phyloP scores from a whole-genome alignment of 2,329 filamentous ascomycete species.

The Ceratocystis eucalypticola region DNA sequence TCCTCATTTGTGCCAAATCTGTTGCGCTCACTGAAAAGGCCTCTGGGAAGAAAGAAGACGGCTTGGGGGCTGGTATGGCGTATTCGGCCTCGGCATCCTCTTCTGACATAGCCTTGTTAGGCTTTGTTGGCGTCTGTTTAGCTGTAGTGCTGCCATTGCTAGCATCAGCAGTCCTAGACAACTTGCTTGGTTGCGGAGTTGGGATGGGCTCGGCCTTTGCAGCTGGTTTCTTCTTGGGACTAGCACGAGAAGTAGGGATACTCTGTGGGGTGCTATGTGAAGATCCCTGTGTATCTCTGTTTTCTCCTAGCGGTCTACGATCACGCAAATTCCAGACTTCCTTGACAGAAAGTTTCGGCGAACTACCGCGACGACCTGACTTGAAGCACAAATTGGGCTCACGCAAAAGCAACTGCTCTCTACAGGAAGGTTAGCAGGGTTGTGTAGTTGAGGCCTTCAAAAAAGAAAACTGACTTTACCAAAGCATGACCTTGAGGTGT shows the following conservation, averaged over 20 bases:
- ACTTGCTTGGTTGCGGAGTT: conserved; percentile 14
- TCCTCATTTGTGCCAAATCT: conserved; percentile 16
- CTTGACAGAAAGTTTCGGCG: not conserved
- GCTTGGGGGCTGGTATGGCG: not conserved
- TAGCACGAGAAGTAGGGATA: conserved; percentile 16
- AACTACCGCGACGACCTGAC: not conserved
- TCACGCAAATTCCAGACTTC: conserved; percentile 3
- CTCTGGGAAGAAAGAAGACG: not conserved
- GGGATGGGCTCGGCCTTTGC: conserved; percentile 24
- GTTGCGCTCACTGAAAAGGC: conserved; percentile 5
- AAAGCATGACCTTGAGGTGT: conserved; percentile 29
- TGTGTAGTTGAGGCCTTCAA: too few relatives aligned
- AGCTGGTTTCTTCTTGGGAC: conserved; percentile 26
- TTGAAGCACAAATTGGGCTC: conserved; percentile 8
- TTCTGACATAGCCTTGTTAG: not conserved
- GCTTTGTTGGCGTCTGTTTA: not conserved
- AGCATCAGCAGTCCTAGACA: not conserved
- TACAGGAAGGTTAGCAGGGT: conserved; percentile 21
- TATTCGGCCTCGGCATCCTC: conserved; percentile 3
- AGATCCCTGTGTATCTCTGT: not conserved
- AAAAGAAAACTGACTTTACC: conserved; percentile 25
- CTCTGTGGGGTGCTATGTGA: not conserved
- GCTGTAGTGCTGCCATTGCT: not conserved
- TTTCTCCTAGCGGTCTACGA: not conserved
- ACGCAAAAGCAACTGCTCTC: conserved; percentile 29